Evolutionary conservation across 352 stramenopile genomes (phyloP).

Genomic region (Globisporangium heterothallicum): DNA sequence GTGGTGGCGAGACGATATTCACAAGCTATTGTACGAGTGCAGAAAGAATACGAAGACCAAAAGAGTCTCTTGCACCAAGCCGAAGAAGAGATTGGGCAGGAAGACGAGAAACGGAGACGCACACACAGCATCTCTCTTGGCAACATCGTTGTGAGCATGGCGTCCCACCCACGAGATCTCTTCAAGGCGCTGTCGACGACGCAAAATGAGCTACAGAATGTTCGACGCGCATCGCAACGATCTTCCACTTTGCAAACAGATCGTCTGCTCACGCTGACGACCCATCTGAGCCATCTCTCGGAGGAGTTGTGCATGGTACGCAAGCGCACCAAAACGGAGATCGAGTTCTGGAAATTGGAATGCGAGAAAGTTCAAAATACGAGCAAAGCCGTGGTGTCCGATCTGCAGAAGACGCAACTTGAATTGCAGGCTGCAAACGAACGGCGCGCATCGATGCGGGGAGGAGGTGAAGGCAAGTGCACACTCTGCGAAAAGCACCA

Average conservation of each 20-base stretch:
- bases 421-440: slow-evolving; percentile 22
- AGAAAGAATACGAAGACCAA: slow-evolving; percentile 47
- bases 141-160: slow-evolving; percentile 44
- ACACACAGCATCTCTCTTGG: slow-evolving; percentile 56
- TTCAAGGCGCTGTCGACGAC: slow-evolving; percentile 52
- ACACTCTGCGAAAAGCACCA: slow-evolving; percentile 50
- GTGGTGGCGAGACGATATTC: slow-evolving; percentile 41
- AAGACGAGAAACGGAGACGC: slow-evolving; percentile 40
- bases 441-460: neutral
- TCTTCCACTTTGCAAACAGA: slow-evolving; percentile 54
- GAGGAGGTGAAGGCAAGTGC: slow-evolving; percentile 12
- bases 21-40: slow-evolving; percentile 43
- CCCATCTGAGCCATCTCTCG: slow-evolving; percentile 56
- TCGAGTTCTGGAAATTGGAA: slow-evolving; percentile 65
- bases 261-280: slow-evolving; percentile 55
- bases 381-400: slow-evolving; percentile 29
- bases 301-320: slow-evolving; percentile 63
- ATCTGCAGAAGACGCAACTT: slow-evolving; percentile 28
- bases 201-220: slow-evolving; percentile 34
- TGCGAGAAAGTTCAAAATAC: slow-evolving; percentile 59
- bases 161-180: slow-evolving; percentile 51
- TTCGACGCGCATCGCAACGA: slow-evolving; percentile 42
- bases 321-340: slow-evolving; percentile 49
- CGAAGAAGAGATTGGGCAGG: slow-evolving; percentile 29
- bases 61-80: slow-evolving; percentile 33